phyloP scores from a whole-genome alignment of 176 grass and related monocot species.

The Carex parvula region DNA sequence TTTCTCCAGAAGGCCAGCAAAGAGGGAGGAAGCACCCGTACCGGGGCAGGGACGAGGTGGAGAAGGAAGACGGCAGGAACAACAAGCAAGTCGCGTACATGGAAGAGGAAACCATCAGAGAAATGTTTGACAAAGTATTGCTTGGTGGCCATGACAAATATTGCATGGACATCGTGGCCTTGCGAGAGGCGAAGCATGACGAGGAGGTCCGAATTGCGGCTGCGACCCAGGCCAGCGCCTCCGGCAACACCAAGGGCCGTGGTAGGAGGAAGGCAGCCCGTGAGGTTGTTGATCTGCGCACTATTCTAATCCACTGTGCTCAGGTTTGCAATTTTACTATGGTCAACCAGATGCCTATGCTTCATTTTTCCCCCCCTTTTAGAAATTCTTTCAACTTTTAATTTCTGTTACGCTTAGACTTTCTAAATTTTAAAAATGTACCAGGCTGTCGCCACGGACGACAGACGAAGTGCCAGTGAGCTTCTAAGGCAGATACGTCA shows the following conservation, averaged over 20 bases:
- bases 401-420: background rate
- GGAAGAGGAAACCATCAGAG: constrained; percentile 29
- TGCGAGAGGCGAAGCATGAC: constrained; percentile 46
- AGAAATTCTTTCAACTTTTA: background rate
- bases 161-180: constrained; percentile 16
- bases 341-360: background rate
- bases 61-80: constrained; percentile 38
- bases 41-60: constrained; percentile 33
- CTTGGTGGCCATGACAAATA: constrained; percentile 10
- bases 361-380: background rate
- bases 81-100: constrained; percentile 52
- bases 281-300: constrained; percentile 58
- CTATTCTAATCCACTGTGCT: constrained; percentile 49
- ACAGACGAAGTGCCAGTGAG: constrained; percentile 32
- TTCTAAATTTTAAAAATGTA: background rate
- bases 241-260: constrained; percentile 32
- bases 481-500: constrained; percentile 43
- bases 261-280: background rate
- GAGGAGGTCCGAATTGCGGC: constrained; percentile 27
- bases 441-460: constrained; percentile 44
- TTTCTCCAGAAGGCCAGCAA: constrained; percentile 2
- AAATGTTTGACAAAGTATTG: constrained; percentile 52
- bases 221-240: constrained; percentile 11
- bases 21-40: constrained; percentile 56
- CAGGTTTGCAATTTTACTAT: constrained; percentile 10